These are phyloP conservation scores for Melanopsichium pennsylvanicum DNA, from an alignment of 1,284 basidiomycete genomes.

Conservation along the genomic window DNA sequence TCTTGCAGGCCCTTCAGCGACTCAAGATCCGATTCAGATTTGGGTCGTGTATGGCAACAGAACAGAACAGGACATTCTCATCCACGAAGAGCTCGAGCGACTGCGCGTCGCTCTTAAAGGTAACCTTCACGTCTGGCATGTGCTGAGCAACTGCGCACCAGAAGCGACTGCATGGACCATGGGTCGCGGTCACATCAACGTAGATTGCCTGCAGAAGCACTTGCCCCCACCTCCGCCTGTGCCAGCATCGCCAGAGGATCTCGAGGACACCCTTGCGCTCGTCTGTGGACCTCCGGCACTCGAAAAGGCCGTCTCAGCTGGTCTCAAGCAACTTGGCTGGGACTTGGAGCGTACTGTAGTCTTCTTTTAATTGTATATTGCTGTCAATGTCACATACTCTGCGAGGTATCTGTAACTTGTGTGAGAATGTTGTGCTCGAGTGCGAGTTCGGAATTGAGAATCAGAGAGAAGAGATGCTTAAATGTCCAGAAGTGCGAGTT, in stretches of 20 bases:
- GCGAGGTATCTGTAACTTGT: too few relatives aligned
- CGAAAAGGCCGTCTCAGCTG: slow-evolving; percentile 51
- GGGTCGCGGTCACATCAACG: slow-evolving; percentile 69
- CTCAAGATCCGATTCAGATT: slow-evolving; percentile 64
- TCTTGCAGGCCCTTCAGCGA: slow-evolving; percentile 35
- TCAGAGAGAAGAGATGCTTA: too few relatives aligned
- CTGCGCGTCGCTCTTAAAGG: slow-evolving; percentile 65
- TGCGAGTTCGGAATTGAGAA: too few relatives aligned
- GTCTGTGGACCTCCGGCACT: slow-evolving; percentile 72
- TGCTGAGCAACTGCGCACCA: slow-evolving; percentile 65
- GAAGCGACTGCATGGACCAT: slow-evolving; percentile 67
- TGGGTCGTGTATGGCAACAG: slow-evolving; percentile 72
- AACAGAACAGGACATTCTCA: slow-evolving; percentile 70
- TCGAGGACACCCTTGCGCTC: slow-evolving; percentile 68
- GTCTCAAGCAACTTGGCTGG: slow-evolving; percentile 55
- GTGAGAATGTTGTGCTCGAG: too few relatives aligned
- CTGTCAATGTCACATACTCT: too few relatives aligned
- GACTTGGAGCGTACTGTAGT: slow-evolving; percentile 54
- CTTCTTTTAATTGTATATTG: too few relatives aligned
- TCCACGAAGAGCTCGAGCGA: slow-evolving; percentile 70
- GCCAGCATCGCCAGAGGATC: slow-evolving; percentile 16
- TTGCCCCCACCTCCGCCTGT: slow-evolving; percentile 62
- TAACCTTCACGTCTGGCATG: slow-evolving; percentile 70
- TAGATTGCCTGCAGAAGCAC: slow-evolving; percentile 67
- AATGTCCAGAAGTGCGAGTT: background rate